Evolutionary conservation across 371 early-diverging fungal genomes (phyloP).

Genomic region (Apophysomyces ossiformis): DNA sequence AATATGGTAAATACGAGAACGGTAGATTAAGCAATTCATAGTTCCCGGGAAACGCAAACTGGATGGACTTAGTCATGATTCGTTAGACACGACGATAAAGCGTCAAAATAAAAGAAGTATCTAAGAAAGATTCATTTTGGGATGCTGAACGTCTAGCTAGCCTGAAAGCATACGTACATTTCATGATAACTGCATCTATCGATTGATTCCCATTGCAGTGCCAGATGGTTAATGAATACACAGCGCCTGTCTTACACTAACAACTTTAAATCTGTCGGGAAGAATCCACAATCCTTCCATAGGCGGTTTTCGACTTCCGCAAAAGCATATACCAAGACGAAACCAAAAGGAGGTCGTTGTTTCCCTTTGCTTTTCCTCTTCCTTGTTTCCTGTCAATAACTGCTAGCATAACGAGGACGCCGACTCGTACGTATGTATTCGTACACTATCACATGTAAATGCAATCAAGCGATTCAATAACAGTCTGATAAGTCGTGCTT

Average conservation of each 20-base stretch:
- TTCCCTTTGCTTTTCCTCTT: not conserved
- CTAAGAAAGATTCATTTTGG: not conserved
- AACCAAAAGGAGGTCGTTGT: slow-evolving; percentile 1
- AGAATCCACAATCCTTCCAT: too few relatives aligned
- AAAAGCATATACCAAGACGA: not conserved
- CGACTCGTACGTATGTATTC: not conserved
- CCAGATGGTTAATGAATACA: too few relatives aligned
- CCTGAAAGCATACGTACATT: too few relatives aligned
- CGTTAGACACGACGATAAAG: not conserved
- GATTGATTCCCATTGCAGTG: too few relatives aligned
- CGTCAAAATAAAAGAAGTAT: not conserved
- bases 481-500: not conserved
- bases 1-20: not conserved
- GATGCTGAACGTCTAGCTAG: too few relatives aligned
- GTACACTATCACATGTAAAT: not conserved
- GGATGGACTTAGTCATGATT: not conserved
- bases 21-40: not conserved
- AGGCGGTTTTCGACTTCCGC: not conserved
- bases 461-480: not conserved
- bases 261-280: too few relatives aligned
- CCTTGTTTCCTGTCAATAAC: not conserved
- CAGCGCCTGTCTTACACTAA: too few relatives aligned
- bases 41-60: slow-evolving; percentile 1
- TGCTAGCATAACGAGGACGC: not conserved
- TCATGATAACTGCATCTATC: too few relatives aligned